phyloP scores from a whole-genome alignment of 805 yeast species.

The Kodamaea jinghongensis region DNA sequence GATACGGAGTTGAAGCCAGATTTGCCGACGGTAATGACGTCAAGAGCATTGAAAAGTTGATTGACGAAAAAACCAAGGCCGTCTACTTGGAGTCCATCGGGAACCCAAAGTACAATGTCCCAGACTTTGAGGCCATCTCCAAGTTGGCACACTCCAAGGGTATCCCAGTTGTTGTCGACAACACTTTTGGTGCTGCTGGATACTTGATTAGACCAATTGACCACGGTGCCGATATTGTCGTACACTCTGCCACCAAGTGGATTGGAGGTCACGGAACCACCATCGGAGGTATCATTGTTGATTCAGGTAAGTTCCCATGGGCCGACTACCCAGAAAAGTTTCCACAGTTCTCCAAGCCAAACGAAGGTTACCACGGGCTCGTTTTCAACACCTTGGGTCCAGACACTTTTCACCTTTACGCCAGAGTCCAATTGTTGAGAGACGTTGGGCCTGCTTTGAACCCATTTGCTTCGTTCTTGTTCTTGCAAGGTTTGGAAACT shows the following conservation, averaged over 20 bases:
- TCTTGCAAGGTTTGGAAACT: conserved; percentile 92
- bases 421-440: conserved; percentile 81
- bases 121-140: conserved; percentile 78
- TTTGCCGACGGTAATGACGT: conserved; percentile 80
- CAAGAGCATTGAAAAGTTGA: conserved; percentile 67
- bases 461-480: conserved; percentile 85
- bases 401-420: conserved; percentile 74
- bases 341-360: conserved; percentile 89
- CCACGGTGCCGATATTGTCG: conserved; percentile 88
- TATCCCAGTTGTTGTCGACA: conserved; percentile 87
- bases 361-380: conserved; percentile 92
- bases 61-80: conserved; percentile 87
- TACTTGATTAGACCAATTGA: conserved; percentile 79
- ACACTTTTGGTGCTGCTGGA: conserved; percentile 98
- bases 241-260: conserved; percentile 97
- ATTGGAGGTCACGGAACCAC: conserved; percentile 97
- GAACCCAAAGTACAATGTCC: conserved; percentile 88
- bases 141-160: conserved; percentile 83
- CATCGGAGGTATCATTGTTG: conserved; percentile 86
- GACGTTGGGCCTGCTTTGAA: conserved; percentile 88
- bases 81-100: conserved; percentile 88
- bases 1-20: conserved; percentile 81
- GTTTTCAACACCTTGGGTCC: conserved; percentile 76
- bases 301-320: conserved; percentile 94
- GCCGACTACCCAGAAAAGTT: conserved; percentile 76